Evolutionary conservation across 1,284 basidiomycete genomes (phyloP), one percentile per base, ranked within the genome.

Genomic region (Pulchroboletus neoregius): DNA sequence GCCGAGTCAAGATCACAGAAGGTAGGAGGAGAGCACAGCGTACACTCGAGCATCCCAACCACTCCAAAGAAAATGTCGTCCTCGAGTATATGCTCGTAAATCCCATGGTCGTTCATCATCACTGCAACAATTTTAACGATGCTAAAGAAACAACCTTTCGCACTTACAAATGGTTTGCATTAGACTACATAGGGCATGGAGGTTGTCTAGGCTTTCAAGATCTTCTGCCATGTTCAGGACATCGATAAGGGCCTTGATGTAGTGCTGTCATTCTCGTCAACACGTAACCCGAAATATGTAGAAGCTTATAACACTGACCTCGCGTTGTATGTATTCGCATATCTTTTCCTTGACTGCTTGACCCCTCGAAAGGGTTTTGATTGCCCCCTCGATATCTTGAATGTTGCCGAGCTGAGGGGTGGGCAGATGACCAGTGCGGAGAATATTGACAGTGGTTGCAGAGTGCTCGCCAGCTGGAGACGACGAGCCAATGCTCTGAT

Each of bases 21-120:
- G 46, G 38, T 48, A 50, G 33, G 43, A 49, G 48, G 40, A 46
- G 34, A 32, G 43, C 43, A 44, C 43, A 18, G 75, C 90, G 52
- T 60, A 94, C 93, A 99, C 76, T 99, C 95, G 53, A 99, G 82
- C 77, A 99, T 96, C 46, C 94, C 94, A 23, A 95, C 82, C 26
- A 97, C 91, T 45, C 91, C 92, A 55, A 89, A 78, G 68, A 97
- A 98, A 48, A 94, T 73, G 37, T 95, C 90, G 60, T 99, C 95
- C 51, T 92, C 86, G 31, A 99, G 76, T 55, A 99, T 89, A 65
- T 94, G 89, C 69, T 99, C 96, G 65, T 95, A 94, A 61, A 99
- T 82, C 42, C 79, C 80, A 64, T 94, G 94, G 68, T 99, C 96
- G 65, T 97, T 98, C 61, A 98, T 79, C 73, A 92, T 82, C 50